phyloP scores from a whole-genome alignment of 2,329 filamentous ascomycete species.

The Xylaria sp. region DNA sequence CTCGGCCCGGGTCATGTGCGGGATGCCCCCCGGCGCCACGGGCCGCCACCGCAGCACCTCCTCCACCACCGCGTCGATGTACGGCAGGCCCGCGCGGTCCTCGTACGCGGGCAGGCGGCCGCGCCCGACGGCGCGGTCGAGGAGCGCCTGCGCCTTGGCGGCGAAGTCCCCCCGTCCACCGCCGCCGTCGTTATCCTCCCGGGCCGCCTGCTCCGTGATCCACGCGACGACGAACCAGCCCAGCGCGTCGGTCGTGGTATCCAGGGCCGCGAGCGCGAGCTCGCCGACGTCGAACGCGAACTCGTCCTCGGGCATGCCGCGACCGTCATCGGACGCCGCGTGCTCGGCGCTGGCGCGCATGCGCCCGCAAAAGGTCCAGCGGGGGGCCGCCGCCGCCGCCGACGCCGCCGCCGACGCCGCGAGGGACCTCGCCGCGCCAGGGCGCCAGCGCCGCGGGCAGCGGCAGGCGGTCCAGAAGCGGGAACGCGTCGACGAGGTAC shows the following conservation, averaged over 20 bases:
- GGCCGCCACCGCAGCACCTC: slow-evolving; percentile 52
- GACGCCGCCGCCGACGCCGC: no score
- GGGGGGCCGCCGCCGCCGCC: slow-evolving; percentile 5
- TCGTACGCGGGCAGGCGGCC: slow-evolving; percentile 43
- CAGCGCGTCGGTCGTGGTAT: slow-evolving; percentile 36
- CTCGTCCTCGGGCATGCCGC: slow-evolving; percentile 33
- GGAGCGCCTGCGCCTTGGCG: slow-evolving; percentile 43
- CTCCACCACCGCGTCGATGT: slow-evolving; percentile 46
- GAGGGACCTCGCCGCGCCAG: slow-evolving; percentile 39
- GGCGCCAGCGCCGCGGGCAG: slow-evolving; percentile 39
- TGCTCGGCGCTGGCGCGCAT: slow-evolving; percentile 24
- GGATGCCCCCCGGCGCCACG: slow-evolving; percentile 40
- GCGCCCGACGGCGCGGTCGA: slow-evolving; percentile 46
- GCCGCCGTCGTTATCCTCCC: no score
- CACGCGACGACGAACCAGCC: slow-evolving; percentile 39
- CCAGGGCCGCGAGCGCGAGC: slow-evolving; percentile 36
- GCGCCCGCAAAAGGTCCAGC: slow-evolving; percentile 39
- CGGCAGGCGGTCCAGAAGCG: slow-evolving; percentile 45
- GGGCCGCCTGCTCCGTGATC: slow-evolving; percentile 19
- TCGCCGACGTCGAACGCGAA: slow-evolving; percentile 40
- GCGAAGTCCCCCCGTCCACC: no score
- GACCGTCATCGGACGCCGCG: slow-evolving; percentile 18
- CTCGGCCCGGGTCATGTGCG: slow-evolving; percentile 42
- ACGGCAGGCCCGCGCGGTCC: slow-evolving; percentile 44
- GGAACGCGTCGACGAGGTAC: slow-evolving; percentile 46